Evolutionary conservation across 2,329 filamentous ascomycete species (phyloP).

Genomic region (Paraconiothyrium brasiliense): DNA sequence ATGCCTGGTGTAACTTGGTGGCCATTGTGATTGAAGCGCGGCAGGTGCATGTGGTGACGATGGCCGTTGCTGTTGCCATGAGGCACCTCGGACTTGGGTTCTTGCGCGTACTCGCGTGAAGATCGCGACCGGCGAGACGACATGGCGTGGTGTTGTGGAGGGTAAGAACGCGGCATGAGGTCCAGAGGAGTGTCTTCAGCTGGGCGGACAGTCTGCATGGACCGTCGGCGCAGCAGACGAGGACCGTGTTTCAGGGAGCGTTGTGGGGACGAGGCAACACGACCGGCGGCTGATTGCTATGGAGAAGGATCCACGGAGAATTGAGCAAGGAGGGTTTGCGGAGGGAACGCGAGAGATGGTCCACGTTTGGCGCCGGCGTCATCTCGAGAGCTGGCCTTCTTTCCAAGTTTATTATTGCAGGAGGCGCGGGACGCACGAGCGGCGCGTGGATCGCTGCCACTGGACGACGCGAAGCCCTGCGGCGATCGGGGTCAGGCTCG

Average conservation of each 20-base stretch:
- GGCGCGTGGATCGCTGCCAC: conserved; percentile 10
- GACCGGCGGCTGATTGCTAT: not conserved
- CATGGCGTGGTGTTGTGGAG: conserved; percentile 11
- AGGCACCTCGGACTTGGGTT: conserved; percentile 33
- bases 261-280: conserved; percentile 1
- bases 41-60: conserved; percentile 33
- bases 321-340: not conserved
- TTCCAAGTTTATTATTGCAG: conserved; percentile 14
- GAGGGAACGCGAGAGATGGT: not conserved
- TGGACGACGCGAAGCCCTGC: conserved; percentile 7
- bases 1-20: conserved; percentile 55
- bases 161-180: conserved; percentile 14
- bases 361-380: conserved; percentile 9
- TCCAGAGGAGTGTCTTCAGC: not conserved
- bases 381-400: conserved; percentile 10
- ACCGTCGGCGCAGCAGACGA: conserved; percentile 4
- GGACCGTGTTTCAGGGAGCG: conserved; percentile 18
- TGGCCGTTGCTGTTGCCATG: conserved; percentile 19
- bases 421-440: conserved; percentile 12
- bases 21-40: conserved; percentile 56
- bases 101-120: conserved; percentile 33
- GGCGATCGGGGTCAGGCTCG: conserved; percentile 8
- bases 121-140: conserved; percentile 21
- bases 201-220: not conserved
- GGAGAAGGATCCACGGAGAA: not conserved